These are phyloP conservation scores for Fragaria vesca DNA, from an alignment of 306 rosid genomes.

Conservation along the genomic window DNA sequence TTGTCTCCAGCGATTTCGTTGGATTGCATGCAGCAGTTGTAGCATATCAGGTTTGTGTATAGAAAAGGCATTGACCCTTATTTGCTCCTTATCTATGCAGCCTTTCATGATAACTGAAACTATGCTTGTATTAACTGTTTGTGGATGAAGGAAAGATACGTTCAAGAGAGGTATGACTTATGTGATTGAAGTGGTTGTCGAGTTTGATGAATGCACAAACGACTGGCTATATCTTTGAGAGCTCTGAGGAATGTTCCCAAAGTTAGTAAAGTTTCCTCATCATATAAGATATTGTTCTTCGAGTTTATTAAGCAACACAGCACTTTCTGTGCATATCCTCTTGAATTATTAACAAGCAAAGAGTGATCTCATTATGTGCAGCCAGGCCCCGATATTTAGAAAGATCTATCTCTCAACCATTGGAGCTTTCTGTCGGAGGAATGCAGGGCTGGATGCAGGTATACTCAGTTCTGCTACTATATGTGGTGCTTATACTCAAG, in stretches of 20 bases:
- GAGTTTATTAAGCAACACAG: background rate
- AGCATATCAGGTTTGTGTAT: slow-evolving; percentile 64
- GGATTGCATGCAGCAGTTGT: slow-evolving; percentile 68
- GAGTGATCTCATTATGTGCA: slow-evolving; percentile 39
- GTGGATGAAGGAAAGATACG: slow-evolving; percentile 66
- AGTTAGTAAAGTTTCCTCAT: slow-evolving; percentile 20
- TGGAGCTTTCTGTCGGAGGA: slow-evolving; percentile 48
- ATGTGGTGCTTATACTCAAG: slow-evolving; percentile 55
- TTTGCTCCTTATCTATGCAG: background rate
- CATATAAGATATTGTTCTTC: background rate
- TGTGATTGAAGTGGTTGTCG: slow-evolving; percentile 79
- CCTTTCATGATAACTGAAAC: slow-evolving; percentile 19
- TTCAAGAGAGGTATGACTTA: slow-evolving; percentile 69
- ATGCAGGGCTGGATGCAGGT: slow-evolving; percentile 30
- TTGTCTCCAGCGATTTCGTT: slow-evolving; percentile 64
- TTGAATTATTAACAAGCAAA: slow-evolving; percentile 17
- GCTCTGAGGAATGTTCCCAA: too few species aligned
- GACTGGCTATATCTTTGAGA: slow-evolving; percentile 56
- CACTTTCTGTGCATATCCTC: background rate
- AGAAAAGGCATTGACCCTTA: background rate
- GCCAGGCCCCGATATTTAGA: slow-evolving; percentile 90
- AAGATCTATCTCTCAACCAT: slow-evolving; percentile 42
- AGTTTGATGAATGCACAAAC: slow-evolving; percentile 75
- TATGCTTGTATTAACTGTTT: slow-evolving; percentile 16
- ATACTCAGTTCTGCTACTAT: slow-evolving; percentile 29